Percentiles rank a stretch among this genome's conserved stretches.
These are phyloP conservation scores for Vitis vinifera DNA, from an alignment of 164 flowering plant genomes.

Conservation along the genomic window ASM3070453v1 NC_081812.1:14091001-14091500, in stretches of 20 bases:
- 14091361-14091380: conserved; percentile 38
- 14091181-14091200: neutral
- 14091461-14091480: conserved; percentile 9
- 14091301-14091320: conserved; percentile 69
- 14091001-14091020: conserved; percentile 47
- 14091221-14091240: too few species aligned
- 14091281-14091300: conserved; percentile 14
- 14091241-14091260: neutral
- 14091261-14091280: neutral
- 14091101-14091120: conserved; percentile 76
- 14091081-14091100: conserved; percentile 37
- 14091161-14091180: neutral
- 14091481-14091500: conserved; percentile 16
- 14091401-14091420: conserved; percentile 47
- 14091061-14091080: conserved; percentile 40
- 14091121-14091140: neutral
- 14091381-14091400: conserved; percentile 19
- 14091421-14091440: conserved; percentile 22
- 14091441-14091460: conserved; percentile 12
- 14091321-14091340: conserved; percentile 64
- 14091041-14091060: conserved; percentile 39
- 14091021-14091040: conserved; percentile 50
- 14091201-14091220: too few species aligned
- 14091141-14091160: neutral
- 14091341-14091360: conserved; percentile 61